phyloP scores from a whole-genome alignment of 2,329 filamentous ascomycete genomes.

The Stachybotrys echinatus region DNA sequence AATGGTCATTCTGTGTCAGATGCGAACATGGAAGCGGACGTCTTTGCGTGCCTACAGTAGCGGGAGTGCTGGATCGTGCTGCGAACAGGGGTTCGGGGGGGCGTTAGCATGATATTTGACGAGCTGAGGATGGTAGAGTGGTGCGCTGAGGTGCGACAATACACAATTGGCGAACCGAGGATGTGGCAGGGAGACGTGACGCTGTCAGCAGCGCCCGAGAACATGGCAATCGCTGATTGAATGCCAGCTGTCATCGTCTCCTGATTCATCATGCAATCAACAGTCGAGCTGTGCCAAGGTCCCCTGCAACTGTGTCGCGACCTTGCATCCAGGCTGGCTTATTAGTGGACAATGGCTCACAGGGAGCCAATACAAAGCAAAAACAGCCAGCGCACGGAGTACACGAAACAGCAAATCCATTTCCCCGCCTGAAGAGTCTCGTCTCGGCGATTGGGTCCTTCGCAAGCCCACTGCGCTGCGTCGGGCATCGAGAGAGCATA shows the following conservation, averaged over 20 bases:
- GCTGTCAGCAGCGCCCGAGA: too few relatives aligned
- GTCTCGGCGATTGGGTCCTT: not conserved
- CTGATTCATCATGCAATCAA: too few relatives aligned
- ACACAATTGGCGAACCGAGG: not conserved
- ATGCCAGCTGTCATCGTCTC: too few relatives aligned
- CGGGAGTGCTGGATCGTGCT: too few relatives aligned
- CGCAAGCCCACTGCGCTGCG: too few relatives aligned
- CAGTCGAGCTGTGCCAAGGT: too few relatives aligned
- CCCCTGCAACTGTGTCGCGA: not conserved
- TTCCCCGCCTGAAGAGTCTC: not conserved
- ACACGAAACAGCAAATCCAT: too few relatives aligned
- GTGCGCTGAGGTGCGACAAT: not conserved
- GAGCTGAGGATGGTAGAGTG: not conserved
- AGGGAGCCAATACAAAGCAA: not conserved
- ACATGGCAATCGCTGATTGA: too few relatives aligned
- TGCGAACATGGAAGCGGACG: not conserved
- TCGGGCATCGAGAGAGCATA: slow-evolving; percentile 10
- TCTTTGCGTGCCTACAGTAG: too few relatives aligned
- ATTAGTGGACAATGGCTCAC: not conserved
- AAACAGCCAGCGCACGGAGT: not conserved
- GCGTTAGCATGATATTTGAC: not conserved
- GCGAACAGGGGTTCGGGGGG: too few relatives aligned
- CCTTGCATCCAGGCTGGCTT: not conserved
- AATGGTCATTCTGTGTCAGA: not conserved
- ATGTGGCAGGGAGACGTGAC: too few relatives aligned